phyloP scores from a whole-genome alignment of 805 yeast genomes.

The Cyberlindnera sargentensis region DNA sequence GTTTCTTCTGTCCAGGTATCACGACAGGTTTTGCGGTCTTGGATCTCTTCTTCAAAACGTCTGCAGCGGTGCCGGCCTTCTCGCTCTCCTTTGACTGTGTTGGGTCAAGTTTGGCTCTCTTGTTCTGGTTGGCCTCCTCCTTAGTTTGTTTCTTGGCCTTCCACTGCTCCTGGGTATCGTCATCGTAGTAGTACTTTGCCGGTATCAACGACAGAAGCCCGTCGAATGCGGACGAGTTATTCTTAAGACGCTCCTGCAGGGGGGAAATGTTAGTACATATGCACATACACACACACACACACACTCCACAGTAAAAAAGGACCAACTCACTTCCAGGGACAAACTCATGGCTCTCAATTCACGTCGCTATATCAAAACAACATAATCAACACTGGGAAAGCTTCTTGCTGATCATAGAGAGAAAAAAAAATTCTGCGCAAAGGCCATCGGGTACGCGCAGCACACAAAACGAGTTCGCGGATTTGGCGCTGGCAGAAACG shows the following conservation, averaged over 20 bases:
- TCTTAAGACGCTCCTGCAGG: constrained; percentile 62
- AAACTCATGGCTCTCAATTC: constrained; percentile 36
- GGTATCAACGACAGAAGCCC: constrained; percentile 88
- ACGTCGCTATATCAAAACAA: too few relatives aligned
- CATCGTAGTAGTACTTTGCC: constrained; percentile 90
- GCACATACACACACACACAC: not conserved
- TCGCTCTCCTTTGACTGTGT: constrained; percentile 39
- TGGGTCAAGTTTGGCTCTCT: constrained; percentile 73
- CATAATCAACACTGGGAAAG: too few relatives aligned
- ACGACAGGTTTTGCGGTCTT: constrained; percentile 40
- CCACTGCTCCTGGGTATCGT: constrained; percentile 87
- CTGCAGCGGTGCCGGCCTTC: constrained; percentile 49
- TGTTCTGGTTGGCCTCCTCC: constrained; percentile 52
- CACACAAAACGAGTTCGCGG: constrained; percentile 3
- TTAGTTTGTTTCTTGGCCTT: constrained; percentile 71
- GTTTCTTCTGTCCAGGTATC: constrained; percentile 29
- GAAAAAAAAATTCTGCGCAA: constrained; percentile 3
- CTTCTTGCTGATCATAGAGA: not conserved
- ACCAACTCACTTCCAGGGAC: constrained; percentile 48
- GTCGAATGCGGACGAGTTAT: constrained; percentile 76
- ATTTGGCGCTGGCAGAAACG: not conserved
- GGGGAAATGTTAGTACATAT: constrained; percentile 4
- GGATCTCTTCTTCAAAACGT: constrained; percentile 49
- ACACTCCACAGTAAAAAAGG: not conserved
- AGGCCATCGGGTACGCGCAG: constrained; percentile 2